These are phyloP conservation scores for Acanthamoeba culbertsoni DNA, from an alignment of 208 protist genomes.

Conservation along the genomic window DNA sequence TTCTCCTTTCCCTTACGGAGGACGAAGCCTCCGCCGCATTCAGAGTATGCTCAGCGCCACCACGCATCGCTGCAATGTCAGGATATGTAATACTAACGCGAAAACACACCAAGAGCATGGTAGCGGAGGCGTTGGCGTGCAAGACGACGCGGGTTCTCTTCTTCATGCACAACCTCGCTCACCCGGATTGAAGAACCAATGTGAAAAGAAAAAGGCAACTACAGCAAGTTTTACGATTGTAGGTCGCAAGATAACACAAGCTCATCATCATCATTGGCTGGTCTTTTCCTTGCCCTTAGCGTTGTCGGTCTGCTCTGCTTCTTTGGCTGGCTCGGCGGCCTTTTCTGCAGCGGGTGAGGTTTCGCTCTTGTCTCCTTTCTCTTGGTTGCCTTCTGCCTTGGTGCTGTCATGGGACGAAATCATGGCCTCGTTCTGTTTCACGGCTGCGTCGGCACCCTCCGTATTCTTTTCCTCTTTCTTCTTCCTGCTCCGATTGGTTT, in stretches of 20 bases:
- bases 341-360: too few relatives aligned
- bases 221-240: too few relatives aligned
- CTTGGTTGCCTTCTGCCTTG: too few relatives aligned
- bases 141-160: slow-evolving; percentile 74
- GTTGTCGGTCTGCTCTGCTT: neutral
- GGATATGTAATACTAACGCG: neutral
- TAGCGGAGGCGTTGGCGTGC: slow-evolving; percentile 52
- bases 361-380: too few relatives aligned
- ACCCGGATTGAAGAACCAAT: slow-evolving; percentile 45
- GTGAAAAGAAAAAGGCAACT: too few relatives aligned
- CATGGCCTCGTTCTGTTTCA: too few relatives aligned
- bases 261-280: neutral
- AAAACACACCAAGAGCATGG: slow-evolving; percentile 1
- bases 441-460: too few relatives aligned
- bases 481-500: too few relatives aligned
- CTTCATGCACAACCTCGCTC: slow-evolving; percentile 68
- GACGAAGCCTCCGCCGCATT: slow-evolving; percentile 11
- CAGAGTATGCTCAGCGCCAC: neutral
- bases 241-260: too few relatives aligned
- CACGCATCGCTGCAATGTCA: neutral
- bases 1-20: neutral
- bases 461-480: too few relatives aligned
- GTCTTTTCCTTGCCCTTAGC: neutral
- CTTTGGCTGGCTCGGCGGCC: neutral
- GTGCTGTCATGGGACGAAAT: too few relatives aligned